Conservation (phyloP, 805 yeast species). For the Ogataea parapolymorpha region DNA sequence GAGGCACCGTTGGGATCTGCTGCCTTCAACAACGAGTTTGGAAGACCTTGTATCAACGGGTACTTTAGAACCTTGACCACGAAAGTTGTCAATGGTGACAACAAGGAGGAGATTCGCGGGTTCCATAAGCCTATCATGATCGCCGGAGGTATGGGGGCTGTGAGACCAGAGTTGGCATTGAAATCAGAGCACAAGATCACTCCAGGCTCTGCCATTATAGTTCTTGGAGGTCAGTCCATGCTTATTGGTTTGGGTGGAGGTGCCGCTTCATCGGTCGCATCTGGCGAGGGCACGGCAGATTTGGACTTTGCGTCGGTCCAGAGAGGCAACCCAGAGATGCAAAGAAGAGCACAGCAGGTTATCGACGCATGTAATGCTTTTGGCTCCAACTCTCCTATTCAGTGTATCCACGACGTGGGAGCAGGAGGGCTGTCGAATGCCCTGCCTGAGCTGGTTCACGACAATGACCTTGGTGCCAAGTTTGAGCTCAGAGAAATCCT, state of each 20-base stretch:
- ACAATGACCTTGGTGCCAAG: constrained; percentile 89
- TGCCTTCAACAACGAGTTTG: constrained; percentile 97
- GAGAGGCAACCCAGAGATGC: constrained; percentile 99
- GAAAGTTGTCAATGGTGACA: constrained; percentile 57
- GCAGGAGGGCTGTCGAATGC: constrained; percentile 99
- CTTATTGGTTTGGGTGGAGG: constrained; percentile 99
- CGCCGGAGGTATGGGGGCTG: constrained; percentile 99
- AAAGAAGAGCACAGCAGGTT: constrained; percentile 98
- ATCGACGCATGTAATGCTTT: constrained; percentile 89
- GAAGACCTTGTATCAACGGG: constrained; percentile 96
- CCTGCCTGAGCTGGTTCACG: constrained; percentile 95
- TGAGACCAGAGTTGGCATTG: constrained; percentile 87
- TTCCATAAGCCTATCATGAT: constrained; percentile 99
- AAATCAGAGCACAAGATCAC: constrained; percentile 78
- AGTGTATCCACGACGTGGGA: constrained; percentile 97
- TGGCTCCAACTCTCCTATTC: constrained; percentile 74
- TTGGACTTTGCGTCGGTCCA: constrained; percentile 98
- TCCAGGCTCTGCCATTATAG: constrained; percentile 88
- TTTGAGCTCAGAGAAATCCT: constrained; percentile 90
- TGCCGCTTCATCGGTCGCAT: constrained; percentile 96
- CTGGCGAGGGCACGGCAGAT: constrained; percentile 94
- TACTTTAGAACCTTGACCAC: constrained; percentile 95
- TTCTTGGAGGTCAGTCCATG: constrained; percentile 97
- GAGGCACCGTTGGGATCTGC: constrained; percentile 98
- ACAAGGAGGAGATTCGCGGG: constrained; percentile 79